A percentile compares a stretch with the other conserved stretches of the same genome.
phyloP scores from a whole-genome alignment of 1,284 basidiomycete species.

The Sanghuangporus baumii region DNA sequence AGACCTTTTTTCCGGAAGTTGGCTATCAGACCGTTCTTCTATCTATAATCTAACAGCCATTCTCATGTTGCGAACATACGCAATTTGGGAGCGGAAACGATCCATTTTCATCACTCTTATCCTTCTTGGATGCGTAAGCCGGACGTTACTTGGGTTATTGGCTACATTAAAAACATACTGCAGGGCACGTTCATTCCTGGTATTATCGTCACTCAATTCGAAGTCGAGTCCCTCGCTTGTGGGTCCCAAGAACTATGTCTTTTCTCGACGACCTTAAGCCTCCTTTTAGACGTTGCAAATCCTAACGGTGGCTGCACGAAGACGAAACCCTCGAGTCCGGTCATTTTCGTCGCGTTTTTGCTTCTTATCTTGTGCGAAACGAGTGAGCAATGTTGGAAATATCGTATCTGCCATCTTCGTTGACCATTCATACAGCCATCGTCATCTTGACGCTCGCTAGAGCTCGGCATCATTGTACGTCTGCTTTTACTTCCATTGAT shows the following conservation, averaged over 20 bases:
- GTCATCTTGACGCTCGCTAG: constrained; percentile 33
- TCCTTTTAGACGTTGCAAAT: not conserved
- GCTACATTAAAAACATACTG: constrained; percentile 35
- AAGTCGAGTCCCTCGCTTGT: constrained; percentile 33
- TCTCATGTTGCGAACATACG: constrained; percentile 15
- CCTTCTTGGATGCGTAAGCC: constrained; percentile 5
- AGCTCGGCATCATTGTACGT: constrained; percentile 34
- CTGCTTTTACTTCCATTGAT: not conserved
- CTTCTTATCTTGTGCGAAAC: constrained; percentile 37
- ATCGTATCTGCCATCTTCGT: not conserved
- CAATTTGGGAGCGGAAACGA: constrained; percentile 11
- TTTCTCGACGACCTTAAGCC: not conserved
- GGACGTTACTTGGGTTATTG: constrained; percentile 24
- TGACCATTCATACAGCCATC: constrained; percentile 27
- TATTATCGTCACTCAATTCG: constrained; percentile 29
- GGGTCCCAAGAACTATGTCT: constrained; percentile 9
- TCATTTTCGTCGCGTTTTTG: constrained; percentile 36
- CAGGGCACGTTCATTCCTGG: constrained; percentile 30
- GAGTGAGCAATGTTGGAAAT: constrained; percentile 24
- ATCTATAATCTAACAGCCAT: constrained; percentile 1
- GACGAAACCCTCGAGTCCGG: constrained; percentile 23
- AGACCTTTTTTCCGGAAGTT: not conserved
- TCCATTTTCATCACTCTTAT: constrained; percentile 7
- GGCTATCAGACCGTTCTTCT: not conserved
- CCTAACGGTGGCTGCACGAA: constrained; percentile 7